Evolutionary conservation across 2,329 filamentous ascomycete genomes (phyloP), one percentile per base, ranked within the genome.

Genomic region (Beauveria medogensis): DNA sequence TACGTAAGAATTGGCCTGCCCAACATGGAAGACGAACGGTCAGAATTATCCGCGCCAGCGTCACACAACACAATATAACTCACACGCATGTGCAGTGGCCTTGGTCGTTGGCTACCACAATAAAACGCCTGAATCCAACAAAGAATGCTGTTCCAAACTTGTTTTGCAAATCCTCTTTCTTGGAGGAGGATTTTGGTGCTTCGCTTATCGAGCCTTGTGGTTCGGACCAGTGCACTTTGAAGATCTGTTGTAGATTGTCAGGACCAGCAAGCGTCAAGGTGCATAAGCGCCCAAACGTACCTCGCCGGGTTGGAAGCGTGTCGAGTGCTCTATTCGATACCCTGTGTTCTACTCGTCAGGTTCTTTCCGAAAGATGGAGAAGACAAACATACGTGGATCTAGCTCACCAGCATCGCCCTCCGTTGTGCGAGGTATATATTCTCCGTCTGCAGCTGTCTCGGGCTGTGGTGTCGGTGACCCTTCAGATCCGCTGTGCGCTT

Each of bases 1-100:
- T 85, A 85, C 0, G 82, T 84, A 24, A 80, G 70, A 55, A 85
- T 83, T 1, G 82, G 81, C 14, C 82, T 84, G 60, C 5, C 9
- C 6, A 18, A n/a, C 28, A 20, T 20, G 6, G 40, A 62, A 68
- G 34, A 68, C 63, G 4, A 20, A 10, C 3, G 1, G 22, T 58
- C 41, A 58, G 24, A 9, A 37, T 20, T 5, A 10, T 18, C 24
- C 10, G 9, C 46, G 22, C 20, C 22, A 7, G 12, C 4, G 20
- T 37, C 43, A 20, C 28, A 4, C 5, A 24, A 34, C 8, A 7
- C 7, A 20, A 18, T 56, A 7, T 16, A 20, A 69, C 79, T 74
- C 76, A 84, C 81, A 85, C 79, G 73, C 82, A 84, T 26, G 76
- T 78, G 63, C 78, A 81, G 63, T 83, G 79, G 2, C 82, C 82